Conservation (phyloP, 352 stramenopile genomes). For the Nothophytophthora sp. region DNA sequence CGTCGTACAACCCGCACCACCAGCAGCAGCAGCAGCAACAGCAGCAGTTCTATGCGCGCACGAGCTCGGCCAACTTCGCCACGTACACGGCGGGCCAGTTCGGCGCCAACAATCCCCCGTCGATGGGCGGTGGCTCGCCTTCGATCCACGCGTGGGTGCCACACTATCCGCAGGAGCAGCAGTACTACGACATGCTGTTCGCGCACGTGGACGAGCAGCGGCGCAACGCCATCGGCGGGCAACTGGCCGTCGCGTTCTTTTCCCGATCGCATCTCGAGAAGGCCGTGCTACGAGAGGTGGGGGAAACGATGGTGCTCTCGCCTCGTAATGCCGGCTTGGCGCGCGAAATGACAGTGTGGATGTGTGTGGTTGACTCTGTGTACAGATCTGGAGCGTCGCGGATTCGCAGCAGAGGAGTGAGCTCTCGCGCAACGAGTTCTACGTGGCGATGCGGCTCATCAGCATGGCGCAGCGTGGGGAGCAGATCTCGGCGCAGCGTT, state of each 20-base stretch:
- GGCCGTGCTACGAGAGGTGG: slow-evolving; percentile 64
- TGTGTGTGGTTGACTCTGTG: slow-evolving; percentile 1
- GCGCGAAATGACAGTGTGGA: background rate
- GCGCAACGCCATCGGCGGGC: slow-evolving; percentile 84
- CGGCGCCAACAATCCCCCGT: slow-evolving; percentile 13
- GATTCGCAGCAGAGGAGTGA: slow-evolving; percentile 71
- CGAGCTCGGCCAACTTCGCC: slow-evolving; percentile 26
- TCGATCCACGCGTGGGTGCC: slow-evolving; percentile 58
- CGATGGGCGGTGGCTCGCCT: background rate
- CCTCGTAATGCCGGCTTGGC: no score
- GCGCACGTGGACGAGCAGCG: slow-evolving; percentile 83
- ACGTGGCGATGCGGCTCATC: slow-evolving; percentile 86
- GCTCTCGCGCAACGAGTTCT: slow-evolving; percentile 83
- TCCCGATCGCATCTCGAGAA: slow-evolving; percentile 92
- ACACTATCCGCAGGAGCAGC: slow-evolving; percentile 59
- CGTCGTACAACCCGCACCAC: slow-evolving; percentile 53
- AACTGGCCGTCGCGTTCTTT: slow-evolving; percentile 93
- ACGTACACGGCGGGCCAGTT: slow-evolving; percentile 36
- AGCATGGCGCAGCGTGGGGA: slow-evolving; percentile 83
- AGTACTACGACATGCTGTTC: slow-evolving; percentile 94
- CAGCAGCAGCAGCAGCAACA: slow-evolving; percentile 51
- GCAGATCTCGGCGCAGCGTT: slow-evolving; percentile 60
- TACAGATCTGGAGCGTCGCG: slow-evolving; percentile 86
- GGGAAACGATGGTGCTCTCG: no score
- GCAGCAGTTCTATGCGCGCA: slow-evolving; percentile 46